Conservation (phyloP, 179 eudicot species). For the Beta macrorhiza region DNA sequence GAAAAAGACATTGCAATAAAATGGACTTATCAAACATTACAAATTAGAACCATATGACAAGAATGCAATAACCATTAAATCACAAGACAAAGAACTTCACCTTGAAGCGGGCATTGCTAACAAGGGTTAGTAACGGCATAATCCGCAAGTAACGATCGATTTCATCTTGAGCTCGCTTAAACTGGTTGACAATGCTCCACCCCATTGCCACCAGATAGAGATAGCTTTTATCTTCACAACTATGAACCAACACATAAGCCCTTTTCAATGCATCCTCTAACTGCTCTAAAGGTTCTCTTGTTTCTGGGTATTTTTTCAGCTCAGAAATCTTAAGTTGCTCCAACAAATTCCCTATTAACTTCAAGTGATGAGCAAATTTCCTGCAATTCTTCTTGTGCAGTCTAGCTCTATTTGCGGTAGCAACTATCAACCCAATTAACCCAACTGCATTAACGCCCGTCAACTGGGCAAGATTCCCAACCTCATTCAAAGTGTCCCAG, state of each 20-base stretch:
- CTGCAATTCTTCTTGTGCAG: constrained; percentile 36
- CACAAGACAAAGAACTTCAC: not conserved
- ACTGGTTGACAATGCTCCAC: constrained; percentile 35
- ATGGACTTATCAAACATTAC: not conserved
- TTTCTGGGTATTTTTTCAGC: constrained; percentile 33
- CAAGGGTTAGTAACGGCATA: constrained; percentile 30
- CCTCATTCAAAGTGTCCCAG: constrained; percentile 21
- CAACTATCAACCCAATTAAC: constrained; percentile 28
- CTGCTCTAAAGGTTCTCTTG: constrained; percentile 33
- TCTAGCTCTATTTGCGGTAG: constrained; percentile 28
- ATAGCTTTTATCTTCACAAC: constrained; percentile 31
- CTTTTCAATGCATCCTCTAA: constrained; percentile 33
- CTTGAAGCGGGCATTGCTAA: constrained; percentile 29
- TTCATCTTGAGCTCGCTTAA: constrained; percentile 32
- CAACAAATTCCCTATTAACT: constrained; percentile 35
- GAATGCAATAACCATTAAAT: not conserved
- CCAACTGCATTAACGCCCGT: constrained; percentile 29
- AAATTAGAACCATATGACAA: not conserved
- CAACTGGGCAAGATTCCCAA: constrained; percentile 31
- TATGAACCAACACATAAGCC: constrained; percentile 31
- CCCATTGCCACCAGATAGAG: constrained; percentile 35
- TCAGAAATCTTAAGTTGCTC: constrained; percentile 33
- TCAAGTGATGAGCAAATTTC: constrained; percentile 32
- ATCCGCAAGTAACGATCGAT: constrained; percentile 31
- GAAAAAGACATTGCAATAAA: not conserved